Evolutionary conservation across 192 early-diverging fungal genomes (phyloP).

Genomic region (Rhizophagus prolifer): DNA sequence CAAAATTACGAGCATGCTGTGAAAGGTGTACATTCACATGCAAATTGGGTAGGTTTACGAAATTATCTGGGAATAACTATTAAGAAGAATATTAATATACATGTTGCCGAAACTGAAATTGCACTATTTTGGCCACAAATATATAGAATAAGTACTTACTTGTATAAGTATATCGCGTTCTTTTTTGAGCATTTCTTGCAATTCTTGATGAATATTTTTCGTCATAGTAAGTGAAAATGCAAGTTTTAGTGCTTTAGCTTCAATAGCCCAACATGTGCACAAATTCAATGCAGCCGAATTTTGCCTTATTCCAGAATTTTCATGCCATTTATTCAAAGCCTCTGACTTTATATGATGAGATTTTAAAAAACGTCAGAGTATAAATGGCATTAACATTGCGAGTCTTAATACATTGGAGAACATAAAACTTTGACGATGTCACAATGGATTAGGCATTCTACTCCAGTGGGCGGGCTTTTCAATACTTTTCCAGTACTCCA

Average conservation of each 20-base stretch:
- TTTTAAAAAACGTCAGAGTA: neutral
- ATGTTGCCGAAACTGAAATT: too few species aligned
- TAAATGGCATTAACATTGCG: slow-evolving; percentile 16
- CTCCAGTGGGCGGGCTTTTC: neutral
- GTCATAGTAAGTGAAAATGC: neutral
- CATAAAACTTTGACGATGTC: slow-evolving; percentile 4
- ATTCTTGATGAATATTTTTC: neutral
- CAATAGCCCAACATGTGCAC: neutral
- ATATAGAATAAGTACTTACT: neutral
- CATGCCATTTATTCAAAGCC: neutral
- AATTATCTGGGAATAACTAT: neutral
- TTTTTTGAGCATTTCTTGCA: neutral
- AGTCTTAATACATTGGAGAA: neutral
- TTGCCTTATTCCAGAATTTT: neutral
- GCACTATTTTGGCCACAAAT: too few species aligned
- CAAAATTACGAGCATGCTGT: neutral
- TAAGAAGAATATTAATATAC: too few species aligned
- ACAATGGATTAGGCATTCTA: neutral
- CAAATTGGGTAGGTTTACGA: neutral
- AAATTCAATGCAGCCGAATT: too few species aligned
- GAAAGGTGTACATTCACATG: neutral
- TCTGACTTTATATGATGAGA: neutral
- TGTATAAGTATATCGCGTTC: neutral
- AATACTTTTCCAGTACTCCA: neutral
- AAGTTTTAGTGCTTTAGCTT: neutral